Evolutionary conservation across 257 asterid genomes (phyloP).

Genomic region (Nicotiana undulata): DNA sequence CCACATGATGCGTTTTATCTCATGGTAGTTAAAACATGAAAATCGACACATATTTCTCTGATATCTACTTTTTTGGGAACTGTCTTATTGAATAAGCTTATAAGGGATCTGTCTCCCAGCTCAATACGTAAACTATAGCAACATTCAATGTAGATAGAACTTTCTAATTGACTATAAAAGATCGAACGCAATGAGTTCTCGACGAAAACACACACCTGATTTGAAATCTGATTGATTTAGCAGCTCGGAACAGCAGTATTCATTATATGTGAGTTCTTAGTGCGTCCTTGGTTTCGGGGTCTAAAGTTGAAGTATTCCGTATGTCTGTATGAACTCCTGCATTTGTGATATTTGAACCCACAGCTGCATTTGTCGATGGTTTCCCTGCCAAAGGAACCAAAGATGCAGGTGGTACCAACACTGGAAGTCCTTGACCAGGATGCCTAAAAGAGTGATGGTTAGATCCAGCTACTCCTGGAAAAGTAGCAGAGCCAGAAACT

Average conservation of each 20-base stretch:
- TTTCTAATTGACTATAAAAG: too few relatives aligned
- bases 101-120: too few relatives aligned
- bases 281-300: slow-evolving; percentile 19
- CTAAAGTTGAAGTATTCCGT: slow-evolving; percentile 22
- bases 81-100: too few relatives aligned
- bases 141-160: too few relatives aligned
- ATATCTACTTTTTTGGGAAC: too few relatives aligned
- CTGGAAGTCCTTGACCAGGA: slow-evolving; percentile 50
- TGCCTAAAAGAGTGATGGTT: slow-evolving; percentile 42
- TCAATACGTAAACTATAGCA: too few relatives aligned
- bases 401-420: slow-evolving; percentile 37
- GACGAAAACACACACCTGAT: slow-evolving; percentile 42
- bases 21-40: too few relatives aligned
- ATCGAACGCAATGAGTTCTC: not conserved
- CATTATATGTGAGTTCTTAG: slow-evolving; percentile 21
- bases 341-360: slow-evolving; percentile 23
- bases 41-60: too few relatives aligned
- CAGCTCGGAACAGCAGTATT: slow-evolving; percentile 31
- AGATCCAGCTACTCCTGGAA: slow-evolving; percentile 45
- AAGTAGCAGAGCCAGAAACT: slow-evolving; percentile 32
- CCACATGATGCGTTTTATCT: too few relatives aligned
- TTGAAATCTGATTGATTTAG: slow-evolving; percentile 22
- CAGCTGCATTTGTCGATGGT: slow-evolving; percentile 25
- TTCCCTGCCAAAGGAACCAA: slow-evolving; percentile 33
- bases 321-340: slow-evolving; percentile 24